phyloP scores from a whole-genome alignment of 305 asterid genomes.

The Fraxinus sp. region DNA sequence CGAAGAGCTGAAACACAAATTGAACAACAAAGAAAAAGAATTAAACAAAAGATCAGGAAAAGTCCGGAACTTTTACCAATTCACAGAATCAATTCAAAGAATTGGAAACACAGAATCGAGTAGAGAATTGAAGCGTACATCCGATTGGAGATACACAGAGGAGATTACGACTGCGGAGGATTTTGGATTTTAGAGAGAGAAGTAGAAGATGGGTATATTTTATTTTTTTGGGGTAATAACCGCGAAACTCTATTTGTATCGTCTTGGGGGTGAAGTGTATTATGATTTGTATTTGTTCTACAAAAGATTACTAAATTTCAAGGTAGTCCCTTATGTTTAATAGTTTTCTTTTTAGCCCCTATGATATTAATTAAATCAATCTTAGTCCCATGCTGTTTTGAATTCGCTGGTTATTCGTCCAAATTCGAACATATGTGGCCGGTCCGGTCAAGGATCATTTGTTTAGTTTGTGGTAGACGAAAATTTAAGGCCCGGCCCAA shows the following conservation, averaged over 20 bases:
- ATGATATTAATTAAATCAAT: background rate
- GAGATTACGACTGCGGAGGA: conserved; percentile 26
- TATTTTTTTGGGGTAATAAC: conserved; percentile 35
- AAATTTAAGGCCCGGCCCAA: background rate
- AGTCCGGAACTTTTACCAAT: conserved; percentile 27
- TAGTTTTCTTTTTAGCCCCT: background rate
- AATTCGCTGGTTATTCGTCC: background rate
- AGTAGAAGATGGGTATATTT: conserved; percentile 27
- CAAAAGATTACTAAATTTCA: conserved; percentile 27
- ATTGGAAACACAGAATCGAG: conserved; percentile 5
- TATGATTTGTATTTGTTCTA: conserved; percentile 24
- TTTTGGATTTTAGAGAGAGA: conserved; percentile 18
- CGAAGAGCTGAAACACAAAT: conserved; percentile 25
- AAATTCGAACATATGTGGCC: background rate
- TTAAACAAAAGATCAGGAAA: conserved; percentile 19
- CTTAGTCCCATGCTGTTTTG: background rate
- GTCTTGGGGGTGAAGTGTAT: conserved; percentile 10
- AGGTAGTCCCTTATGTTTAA: background rate
- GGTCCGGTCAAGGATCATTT: background rate
- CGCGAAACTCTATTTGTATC: conserved; percentile 51
- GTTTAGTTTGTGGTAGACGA: background rate
- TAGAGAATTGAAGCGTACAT: background rate
- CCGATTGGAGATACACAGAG: conserved; percentile 14
- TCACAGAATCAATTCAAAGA: conserved; percentile 34
- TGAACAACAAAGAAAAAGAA: conserved; percentile 27